Conservation (phyloP, 73 alveolate species). For the Symbiodinium natans region DNA sequence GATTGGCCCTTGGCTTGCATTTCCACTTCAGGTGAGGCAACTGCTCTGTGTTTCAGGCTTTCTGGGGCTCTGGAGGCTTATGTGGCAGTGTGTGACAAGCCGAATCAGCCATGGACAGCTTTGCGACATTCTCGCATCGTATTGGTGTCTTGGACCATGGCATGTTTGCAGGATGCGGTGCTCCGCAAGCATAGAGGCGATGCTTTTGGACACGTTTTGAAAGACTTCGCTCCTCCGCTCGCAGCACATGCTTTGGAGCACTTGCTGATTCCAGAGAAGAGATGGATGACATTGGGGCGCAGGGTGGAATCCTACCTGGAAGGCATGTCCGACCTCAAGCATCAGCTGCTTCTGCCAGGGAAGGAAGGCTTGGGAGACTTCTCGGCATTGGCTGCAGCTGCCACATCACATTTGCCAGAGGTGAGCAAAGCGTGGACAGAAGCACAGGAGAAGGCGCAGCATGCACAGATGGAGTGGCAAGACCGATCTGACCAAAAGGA, state of each 20-base stretch:
- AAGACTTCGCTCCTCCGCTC: constrained; percentile 15
- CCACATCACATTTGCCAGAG: constrained; percentile 47
- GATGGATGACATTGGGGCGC: constrained; percentile 49
- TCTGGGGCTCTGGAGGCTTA: constrained; percentile 28
- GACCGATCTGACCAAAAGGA: constrained; percentile 9
- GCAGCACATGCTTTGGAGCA: constrained; percentile 56
- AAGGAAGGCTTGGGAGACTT: background rate
- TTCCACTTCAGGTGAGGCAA: background rate
- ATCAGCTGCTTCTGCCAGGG: constrained; percentile 42
- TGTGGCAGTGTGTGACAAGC: constrained; percentile 37
- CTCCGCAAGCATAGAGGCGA: constrained; percentile 36
- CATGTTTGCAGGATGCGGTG: constrained; percentile 55
- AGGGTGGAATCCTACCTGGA: constrained; percentile 8
- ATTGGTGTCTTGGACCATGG: constrained; percentile 31
- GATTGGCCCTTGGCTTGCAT: background rate
- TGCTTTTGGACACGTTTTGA: constrained; percentile 16
- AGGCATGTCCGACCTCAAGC: background rate
- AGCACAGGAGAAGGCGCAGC: background rate
- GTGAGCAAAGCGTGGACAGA: background rate
- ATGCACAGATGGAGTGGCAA: constrained; percentile 25
- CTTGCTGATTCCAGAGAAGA: constrained; percentile 12
- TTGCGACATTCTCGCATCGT: constrained; percentile 39
- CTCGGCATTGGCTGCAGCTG: background rate
- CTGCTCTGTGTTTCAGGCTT: background rate
- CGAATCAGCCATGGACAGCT: constrained; percentile 23